Percentiles rank a stretch among this genome's conserved stretches.
Evolutionary conservation across 2,329 filamentous ascomycete genomes (phyloP).

Genomic region (Pestalotiopsis sp.): DNA sequence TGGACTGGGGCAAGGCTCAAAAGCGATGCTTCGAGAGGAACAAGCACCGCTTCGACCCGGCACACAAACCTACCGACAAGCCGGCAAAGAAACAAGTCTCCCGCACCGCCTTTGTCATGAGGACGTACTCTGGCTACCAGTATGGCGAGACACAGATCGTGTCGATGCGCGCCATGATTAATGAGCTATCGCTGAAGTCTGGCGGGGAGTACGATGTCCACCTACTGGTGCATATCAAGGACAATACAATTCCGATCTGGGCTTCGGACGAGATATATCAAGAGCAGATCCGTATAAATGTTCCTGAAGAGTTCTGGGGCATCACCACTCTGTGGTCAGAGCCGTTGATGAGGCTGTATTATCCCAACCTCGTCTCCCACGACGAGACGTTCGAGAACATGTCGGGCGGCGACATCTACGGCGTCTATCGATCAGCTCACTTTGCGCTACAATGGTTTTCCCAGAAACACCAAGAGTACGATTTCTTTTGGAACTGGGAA

Average conservation of each 20-base stretch:
- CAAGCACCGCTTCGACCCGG: conserved; percentile 46
- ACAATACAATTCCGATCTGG: conserved; percentile 43
- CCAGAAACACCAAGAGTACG: conserved; percentile 46
- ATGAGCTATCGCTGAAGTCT: conserved; percentile 65
- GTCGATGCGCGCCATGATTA: conserved; percentile 66
- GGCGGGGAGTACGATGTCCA: conserved; percentile 68
- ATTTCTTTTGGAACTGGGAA: conserved; percentile 52
- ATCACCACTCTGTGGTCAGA: conserved; percentile 72
- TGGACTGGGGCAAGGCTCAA: conserved; percentile 37
- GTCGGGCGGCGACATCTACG: conserved; percentile 48
- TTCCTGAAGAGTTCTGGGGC: conserved; percentile 67
- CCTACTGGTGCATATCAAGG: conserved; percentile 47
- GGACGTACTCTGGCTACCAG: conserved; percentile 67
- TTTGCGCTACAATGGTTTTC: conserved; percentile 49
- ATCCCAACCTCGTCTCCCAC: conserved; percentile 60
- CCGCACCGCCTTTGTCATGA: conserved; percentile 64
- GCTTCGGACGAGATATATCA: conserved; percentile 38
- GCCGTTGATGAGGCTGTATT: conserved; percentile 66
- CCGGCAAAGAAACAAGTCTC: conserved; percentile 23
- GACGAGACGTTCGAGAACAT: conserved; percentile 46
- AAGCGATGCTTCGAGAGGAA: conserved; percentile 48
- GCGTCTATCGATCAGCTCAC: conserved; percentile 52
- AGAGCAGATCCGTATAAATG: conserved; percentile 56
- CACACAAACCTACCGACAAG: conserved; percentile 11
- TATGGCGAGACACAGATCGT: conserved; percentile 68